A percentile compares a stretch with the other conserved stretches of the same genome.
Evolutionary conservation across 352 stramenopile genomes (phyloP).

Genomic region (Elongisporangium prolatum): DNA sequence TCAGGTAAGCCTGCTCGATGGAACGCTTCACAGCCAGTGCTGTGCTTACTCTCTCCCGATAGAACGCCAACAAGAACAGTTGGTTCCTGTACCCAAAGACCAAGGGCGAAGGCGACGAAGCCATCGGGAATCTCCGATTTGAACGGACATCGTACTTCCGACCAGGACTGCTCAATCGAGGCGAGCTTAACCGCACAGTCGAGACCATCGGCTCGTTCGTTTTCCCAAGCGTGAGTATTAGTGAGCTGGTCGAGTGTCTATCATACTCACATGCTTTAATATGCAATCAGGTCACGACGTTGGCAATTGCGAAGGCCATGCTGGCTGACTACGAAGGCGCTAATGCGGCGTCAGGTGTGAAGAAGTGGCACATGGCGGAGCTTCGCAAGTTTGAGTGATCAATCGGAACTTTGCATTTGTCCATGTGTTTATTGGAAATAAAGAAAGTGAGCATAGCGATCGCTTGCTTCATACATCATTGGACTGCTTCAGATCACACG

Average conservation of each 20-base stretch:
- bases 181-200: slow-evolving; percentile 40
- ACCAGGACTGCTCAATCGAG: slow-evolving; percentile 52
- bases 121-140: slow-evolving; percentile 53
- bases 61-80: slow-evolving; percentile 59
- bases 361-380: slow-evolving; percentile 44
- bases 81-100: slow-evolving; percentile 80
- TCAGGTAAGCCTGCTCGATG: slow-evolving; percentile 12
- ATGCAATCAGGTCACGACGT: slow-evolving; percentile 36
- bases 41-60: not conserved
- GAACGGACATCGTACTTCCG: slow-evolving; percentile 50
- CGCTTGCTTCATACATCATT: no score
- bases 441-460: no score
- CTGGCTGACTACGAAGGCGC: slow-evolving; percentile 61
- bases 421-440: no score
- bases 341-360: slow-evolving; percentile 16
- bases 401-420: no score
- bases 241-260: not conserved
- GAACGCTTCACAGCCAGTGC: not conserved
- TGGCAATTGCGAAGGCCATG: slow-evolving; percentile 61
- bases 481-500: no score
- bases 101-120: slow-evolving; percentile 72
- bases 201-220: slow-evolving; percentile 52
- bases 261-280: not conserved
- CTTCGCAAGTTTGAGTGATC: slow-evolving; percentile 37
- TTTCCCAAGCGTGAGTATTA: slow-evolving; percentile 39